Base-by-base conservation (phyloP, 441 rosid species). In the Kokia cookei region DNA sequence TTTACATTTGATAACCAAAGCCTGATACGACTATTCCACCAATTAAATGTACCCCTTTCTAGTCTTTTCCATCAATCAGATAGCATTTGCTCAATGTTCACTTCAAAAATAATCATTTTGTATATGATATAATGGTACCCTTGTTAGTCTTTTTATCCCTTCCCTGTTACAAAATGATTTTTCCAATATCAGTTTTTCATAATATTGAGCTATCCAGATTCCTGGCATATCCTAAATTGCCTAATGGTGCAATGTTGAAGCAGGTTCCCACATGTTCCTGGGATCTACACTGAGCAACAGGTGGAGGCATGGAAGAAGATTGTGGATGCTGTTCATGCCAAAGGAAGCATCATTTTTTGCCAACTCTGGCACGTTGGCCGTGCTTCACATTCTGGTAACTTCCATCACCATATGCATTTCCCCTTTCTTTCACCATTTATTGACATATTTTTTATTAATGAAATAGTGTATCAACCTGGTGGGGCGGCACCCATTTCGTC, bases 281-380 rank as follows among this genome's bases (percentile, higher is more conserved):
- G 98, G 27, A 94, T 93, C 73, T 93, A 88, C 81, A 65, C 80
- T 0, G 89, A 88, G 10, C 96, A 91, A 75, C 98, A 91, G 65
- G 90, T 89, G n/a, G 87, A 85, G 50, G 94, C 94, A 60, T 94
- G 99, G 98, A 94, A 82, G 86, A 75, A 77, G 32, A 88, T 90
- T 32, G 93, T 91, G 54, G 85, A 84, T 12, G 91, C 90, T 10
- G 98, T 85, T 83, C 99, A 93, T 73, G 85, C 89, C 43, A 85
- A 89, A 72, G 99, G 97, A 19, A 77, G 90, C 80, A 59, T 91
- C 74, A 84, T 91, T 42, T 93, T 91, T 77, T 90, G 97, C 84
- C 99, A 91, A 65, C 78, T 90, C 13, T 91, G 96, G 99, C 99
- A 93, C 13, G 98, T 89, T 43, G 97, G 97, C 59, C 93, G 98